Evolutionary conservation across 2,329 filamentous ascomycete genomes (phyloP), one percentile per base, ranked within the genome.

Genomic region (Cladophialophora bantiana): DNA sequence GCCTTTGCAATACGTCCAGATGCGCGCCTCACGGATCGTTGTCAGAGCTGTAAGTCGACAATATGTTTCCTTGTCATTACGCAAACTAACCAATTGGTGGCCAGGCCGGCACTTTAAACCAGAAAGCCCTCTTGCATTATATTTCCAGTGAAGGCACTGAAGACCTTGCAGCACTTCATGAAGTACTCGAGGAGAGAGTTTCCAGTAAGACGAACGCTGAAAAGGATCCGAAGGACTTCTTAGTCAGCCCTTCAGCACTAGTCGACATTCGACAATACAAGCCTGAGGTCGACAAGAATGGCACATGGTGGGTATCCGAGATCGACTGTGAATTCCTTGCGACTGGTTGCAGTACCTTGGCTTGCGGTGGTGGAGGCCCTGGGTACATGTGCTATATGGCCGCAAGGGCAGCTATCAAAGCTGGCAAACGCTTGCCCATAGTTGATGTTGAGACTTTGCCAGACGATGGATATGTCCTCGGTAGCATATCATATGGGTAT

Each of bases 261-360:
- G 64, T 76, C 7, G 70, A 79, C 62, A 73, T 78, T 7, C 69
- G 71, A 2, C 62, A 68, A 0, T 78, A 78, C 62, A 71, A 61
- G 31, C 77, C 77, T 0, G 71, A 77, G 18, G 75, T 79, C 1
- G 64, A 68, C 20, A 32, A 50, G 18, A 70, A 75, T 40, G 67
- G 72, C 26, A 73, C 74, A 59, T 84, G 82, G 82, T 75, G 76
- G 66, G 74, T 84, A 15, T 82, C 80, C 0, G 80, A 83, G 68
- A 79, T 75, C 2, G 82, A 84, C 68, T 72, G 82, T 1, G 74
- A 77, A 5, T 83, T 79, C 77, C 77, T 84, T 13, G 77, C 80
- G 3, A 79, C 78, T 31, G 82, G 82, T 4, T 83, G 81, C 68
- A 83, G 83, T 64, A 80, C 83, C 18, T 75, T 84, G 7, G 82